Evolutionary conservation across 2,329 filamentous ascomycete genomes (phyloP).

Genomic region (Colletotrichum karsti): DNA sequence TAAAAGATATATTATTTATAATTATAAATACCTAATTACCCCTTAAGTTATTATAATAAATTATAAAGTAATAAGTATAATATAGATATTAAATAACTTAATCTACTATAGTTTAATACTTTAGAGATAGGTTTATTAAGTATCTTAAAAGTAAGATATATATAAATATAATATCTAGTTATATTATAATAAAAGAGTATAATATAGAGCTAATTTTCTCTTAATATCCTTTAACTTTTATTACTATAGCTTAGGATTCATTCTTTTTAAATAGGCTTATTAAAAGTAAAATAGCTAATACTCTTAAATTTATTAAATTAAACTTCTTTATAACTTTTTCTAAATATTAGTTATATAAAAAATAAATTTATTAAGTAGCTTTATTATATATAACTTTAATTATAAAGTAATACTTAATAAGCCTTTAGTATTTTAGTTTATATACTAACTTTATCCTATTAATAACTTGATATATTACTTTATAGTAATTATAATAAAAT

Average conservation of each 20-base stretch:
- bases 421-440: background rate
- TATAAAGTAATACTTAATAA: background rate
- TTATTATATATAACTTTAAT: background rate
- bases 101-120: background rate
- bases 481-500: no score
- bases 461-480: background rate
- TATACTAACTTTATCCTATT: background rate
- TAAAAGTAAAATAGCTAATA: background rate
- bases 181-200: background rate
- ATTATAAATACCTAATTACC: background rate
- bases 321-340: background rate
- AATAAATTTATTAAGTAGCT: background rate
- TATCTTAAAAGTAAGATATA: background rate
- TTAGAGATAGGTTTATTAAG: rapidly evolving
- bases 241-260: background rate
- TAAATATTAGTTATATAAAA: background rate
- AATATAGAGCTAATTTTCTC: background rate
- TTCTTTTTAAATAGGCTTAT: background rate
- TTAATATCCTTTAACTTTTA: background rate
- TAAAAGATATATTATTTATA: background rate
- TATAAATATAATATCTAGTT: background rate
- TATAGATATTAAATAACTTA: background rate
- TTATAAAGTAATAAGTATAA: background rate
- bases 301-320: background rate
- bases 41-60: background rate